phyloP scores from a whole-genome alignment of 179 eudicot genomes.

The Amaranthus tricolor region DNA sequence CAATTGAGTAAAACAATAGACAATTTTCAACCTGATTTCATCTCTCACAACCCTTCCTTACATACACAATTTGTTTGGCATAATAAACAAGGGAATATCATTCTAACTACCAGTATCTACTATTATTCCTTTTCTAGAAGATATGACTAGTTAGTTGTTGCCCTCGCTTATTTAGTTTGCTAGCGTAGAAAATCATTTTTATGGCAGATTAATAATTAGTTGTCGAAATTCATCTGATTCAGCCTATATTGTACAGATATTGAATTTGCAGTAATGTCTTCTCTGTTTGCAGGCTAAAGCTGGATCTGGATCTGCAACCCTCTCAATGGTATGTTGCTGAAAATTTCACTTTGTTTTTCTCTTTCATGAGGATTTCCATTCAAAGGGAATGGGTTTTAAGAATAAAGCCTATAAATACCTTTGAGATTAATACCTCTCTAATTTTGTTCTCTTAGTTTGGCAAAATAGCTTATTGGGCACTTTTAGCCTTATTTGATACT shows the following conservation, averaged over 20 bases:
- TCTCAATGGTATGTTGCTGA: slow-evolving; percentile 69
- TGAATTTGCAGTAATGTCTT: neutral
- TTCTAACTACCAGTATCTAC: too few relatives aligned
- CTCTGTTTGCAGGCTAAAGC: slow-evolving; percentile 77
- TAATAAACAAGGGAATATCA: too few relatives aligned
- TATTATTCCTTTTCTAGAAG: neutral
- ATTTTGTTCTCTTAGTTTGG: neutral
- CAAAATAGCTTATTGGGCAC: too few relatives aligned
- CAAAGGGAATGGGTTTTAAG: neutral
- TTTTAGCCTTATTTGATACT: too few relatives aligned
- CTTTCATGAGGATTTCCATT: neutral
- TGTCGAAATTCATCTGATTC: neutral
- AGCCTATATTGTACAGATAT: neutral
- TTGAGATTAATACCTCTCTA: neutral
- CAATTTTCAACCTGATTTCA: too few relatives aligned
- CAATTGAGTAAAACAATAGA: too few relatives aligned
- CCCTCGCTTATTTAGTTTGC: too few relatives aligned
- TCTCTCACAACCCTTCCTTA: too few relatives aligned
- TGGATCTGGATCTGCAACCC: slow-evolving; percentile 94
- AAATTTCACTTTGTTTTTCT: slow-evolving; percentile 7
- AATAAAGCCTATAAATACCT: too few relatives aligned
- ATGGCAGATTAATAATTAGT: neutral
- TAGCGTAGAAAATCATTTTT: neutral
- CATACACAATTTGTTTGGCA: too few relatives aligned
- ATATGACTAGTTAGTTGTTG: too few relatives aligned